Evolutionary conservation across 2,329 filamentous ascomycete genomes (phyloP).

Genomic region (Ophiostoma montium): DNA sequence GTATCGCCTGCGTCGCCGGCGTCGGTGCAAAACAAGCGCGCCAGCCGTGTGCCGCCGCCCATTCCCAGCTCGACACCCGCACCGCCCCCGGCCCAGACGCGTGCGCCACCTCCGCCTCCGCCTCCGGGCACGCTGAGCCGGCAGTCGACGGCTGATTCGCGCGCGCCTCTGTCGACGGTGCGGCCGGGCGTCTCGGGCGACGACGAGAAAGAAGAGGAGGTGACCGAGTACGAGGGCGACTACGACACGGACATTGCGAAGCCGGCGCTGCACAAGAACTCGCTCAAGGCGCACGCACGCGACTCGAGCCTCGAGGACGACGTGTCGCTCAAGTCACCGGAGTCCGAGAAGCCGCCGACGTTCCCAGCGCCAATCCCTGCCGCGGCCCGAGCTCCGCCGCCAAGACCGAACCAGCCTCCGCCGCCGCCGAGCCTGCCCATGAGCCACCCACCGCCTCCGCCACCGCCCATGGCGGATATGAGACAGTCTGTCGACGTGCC

Average conservation of each 20-base stretch:
- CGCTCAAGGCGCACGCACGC: slow-evolving; percentile 65
- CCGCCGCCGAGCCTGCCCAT: slow-evolving; percentile 16
- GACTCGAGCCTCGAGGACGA: slow-evolving; percentile 65
- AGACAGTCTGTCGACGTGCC: slow-evolving; percentile 58
- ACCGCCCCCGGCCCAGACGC: slow-evolving; percentile 34
- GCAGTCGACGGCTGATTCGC: slow-evolving; percentile 44
- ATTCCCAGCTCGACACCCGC: slow-evolving; percentile 42
- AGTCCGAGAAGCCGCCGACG: slow-evolving; percentile 27
- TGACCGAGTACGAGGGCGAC: slow-evolving; percentile 91
- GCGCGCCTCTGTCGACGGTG: slow-evolving; percentile 26
- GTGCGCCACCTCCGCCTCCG: slow-evolving; percentile 55
- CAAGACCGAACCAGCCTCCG: slow-evolving; percentile 40
- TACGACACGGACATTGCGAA: slow-evolving; percentile 96
- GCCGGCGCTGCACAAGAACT: slow-evolving; percentile 88
- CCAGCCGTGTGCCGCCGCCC: slow-evolving; percentile 43
- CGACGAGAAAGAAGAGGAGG: slow-evolving; percentile 60
- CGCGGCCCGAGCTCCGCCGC: slow-evolving; percentile 49
- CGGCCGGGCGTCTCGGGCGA: slow-evolving; percentile 27
- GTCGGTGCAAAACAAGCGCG: slow-evolving; percentile 32
- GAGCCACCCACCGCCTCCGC: slow-evolving; percentile 33
- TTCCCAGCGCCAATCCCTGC: slow-evolving; percentile 43
- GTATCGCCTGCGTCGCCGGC: slow-evolving; percentile 23
- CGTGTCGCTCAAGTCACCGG: slow-evolving; percentile 43
- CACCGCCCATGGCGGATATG: slow-evolving; percentile 32
- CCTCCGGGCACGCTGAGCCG: slow-evolving; percentile 42